Evolutionary conservation across 768 basidiomycete genomes (phyloP), one percentile per base, ranked within the genome.

Genomic region (Fomitopsis serialis): DNA sequence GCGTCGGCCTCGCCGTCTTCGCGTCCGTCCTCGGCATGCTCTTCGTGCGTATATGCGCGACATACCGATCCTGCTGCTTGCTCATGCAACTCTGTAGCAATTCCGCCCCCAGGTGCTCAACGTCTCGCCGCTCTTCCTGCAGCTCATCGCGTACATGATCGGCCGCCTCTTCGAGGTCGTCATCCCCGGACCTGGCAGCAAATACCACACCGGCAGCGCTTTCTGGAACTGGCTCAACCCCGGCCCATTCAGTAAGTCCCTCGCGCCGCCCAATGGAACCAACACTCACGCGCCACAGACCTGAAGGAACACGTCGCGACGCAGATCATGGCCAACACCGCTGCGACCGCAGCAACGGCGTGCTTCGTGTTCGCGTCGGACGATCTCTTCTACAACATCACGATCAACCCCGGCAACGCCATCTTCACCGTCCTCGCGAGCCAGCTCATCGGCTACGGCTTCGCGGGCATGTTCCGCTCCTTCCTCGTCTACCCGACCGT

Each of bases 341-440:
- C 46, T 32, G 24, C 46, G 3, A 32, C 27, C 17, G 19, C 46
- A 9, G 46, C 46, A 9, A 13, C n/a, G 25, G 46, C 46, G 3
- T 48, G 46, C 32, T 23, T 48, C 21, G 46, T 48, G n/a, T 48
- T 48, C 22, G 46, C 46, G 21, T 27, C 46, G 3, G 46, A 48
- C 25, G 46, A 48, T 19, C 46, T 48, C 21, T 48, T 48, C 46
- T 48, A 48, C 46, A 48, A 48, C 29, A 21, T 48, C 46, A 48
- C 46, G 9, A 27, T 48, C 32, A 48, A 48, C 29, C 23, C 29
- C 17, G 61, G 56, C 22, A 37, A 59, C 36, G 55, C 58, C 11
- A 64, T 64, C 44, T 55, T 64, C 63, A 71, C 58, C 67, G 54
- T 61, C 15, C 56, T 60, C 43, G 55, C 55, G 10, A 55, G 58